Evolutionary conservation across 1,284 basidiomycete species (phyloP).

Genomic region (Phellopilus nigrolimitatus): DNA sequence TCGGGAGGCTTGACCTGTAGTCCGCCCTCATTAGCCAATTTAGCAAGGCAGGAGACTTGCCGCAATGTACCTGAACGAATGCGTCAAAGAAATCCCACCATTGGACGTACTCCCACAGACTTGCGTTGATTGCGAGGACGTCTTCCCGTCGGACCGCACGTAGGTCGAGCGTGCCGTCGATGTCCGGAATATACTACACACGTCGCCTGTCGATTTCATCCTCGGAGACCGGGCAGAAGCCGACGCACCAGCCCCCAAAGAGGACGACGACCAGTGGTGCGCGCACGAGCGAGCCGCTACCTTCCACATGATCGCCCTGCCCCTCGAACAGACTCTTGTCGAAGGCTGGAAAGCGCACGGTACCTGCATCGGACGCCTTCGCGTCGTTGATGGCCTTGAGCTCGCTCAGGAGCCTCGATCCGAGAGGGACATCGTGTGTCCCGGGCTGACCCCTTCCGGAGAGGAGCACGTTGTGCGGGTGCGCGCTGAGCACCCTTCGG

Average conservation of each 20-base stretch:
- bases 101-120: no score
- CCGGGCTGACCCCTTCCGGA: constrained; percentile 82
- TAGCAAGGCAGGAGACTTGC: no score
- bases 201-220: constrained; percentile 41
- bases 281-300: constrained; percentile 36
- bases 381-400: constrained; percentile 48
- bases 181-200: constrained; percentile 33
- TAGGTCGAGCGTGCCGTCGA: constrained; percentile 34
- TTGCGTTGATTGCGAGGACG: no score
- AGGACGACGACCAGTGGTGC: constrained; percentile 79
- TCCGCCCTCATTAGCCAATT: no score
- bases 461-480: constrained; percentile 63
- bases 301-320: constrained; percentile 73
- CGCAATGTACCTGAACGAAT: no score
- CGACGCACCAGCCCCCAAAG: constrained; percentile 82
- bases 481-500: constrained; percentile 41
- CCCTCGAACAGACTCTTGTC: constrained; percentile 82
- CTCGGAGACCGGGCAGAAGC: constrained; percentile 56
- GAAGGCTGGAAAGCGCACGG: constrained; percentile 72
- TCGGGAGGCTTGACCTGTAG: no score
- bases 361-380: not conserved
- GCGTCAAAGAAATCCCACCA: no score
- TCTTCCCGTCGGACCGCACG: no score
- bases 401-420: constrained; percentile 43
- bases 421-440: constrained; percentile 77